phyloP scores from a whole-genome alignment of 2,329 filamentous ascomycete species.

The Beauveria sp. region DNA sequence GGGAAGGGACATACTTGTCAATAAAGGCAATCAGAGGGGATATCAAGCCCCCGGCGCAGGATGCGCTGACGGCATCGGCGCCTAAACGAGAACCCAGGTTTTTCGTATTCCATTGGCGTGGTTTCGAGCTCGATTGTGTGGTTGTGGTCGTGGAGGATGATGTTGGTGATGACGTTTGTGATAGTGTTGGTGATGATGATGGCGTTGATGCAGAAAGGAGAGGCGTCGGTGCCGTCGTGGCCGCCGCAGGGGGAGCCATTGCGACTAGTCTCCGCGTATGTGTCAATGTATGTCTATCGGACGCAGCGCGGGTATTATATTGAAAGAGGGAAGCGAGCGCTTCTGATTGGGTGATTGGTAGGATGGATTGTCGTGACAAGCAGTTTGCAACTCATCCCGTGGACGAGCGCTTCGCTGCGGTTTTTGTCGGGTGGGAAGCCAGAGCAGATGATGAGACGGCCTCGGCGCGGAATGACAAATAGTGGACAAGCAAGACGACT shows the following conservation, averaged over 20 bases:
- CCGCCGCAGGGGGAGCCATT: neutral
- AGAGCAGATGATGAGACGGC: neutral
- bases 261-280: neutral
- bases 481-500: neutral
- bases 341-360: no score
- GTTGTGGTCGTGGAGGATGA: neutral
- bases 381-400: neutral
- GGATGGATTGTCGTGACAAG: neutral
- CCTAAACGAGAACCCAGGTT: conserved; percentile 60
- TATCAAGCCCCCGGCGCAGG: conserved; percentile 65
- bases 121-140: neutral
- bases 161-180: neutral
- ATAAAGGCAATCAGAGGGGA: conserved; percentile 83
- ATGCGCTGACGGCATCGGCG: conserved; percentile 62
- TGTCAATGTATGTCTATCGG: neutral
- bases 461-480: no score
- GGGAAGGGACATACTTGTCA: conserved; percentile 54
- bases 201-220: neutral
- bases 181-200: neutral
- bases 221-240: neutral
- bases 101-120: conserved; percentile 62
- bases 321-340: no score
- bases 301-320: neutral
- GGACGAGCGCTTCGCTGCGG: neutral
- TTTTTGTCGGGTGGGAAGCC: neutral